These are phyloP conservation scores for Serendipita sp. DNA, from an alignment of 768 basidiomycete species.

Conservation along the genomic window DNA sequence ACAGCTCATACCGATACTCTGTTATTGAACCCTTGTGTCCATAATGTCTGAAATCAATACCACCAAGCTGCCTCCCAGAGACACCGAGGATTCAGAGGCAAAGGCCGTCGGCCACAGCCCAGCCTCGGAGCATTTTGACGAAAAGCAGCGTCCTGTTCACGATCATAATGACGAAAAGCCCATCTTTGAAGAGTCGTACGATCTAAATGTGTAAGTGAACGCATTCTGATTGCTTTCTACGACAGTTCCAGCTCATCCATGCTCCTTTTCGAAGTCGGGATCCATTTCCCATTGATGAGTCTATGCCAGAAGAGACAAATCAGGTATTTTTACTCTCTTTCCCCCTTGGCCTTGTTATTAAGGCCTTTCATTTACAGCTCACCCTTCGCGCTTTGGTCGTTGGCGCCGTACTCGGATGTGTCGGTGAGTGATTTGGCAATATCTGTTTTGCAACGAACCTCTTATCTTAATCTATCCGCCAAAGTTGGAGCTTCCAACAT, in stretches of 20 bases:
- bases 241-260: not conserved
- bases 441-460: too few relatives aligned
- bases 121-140: not conserved
- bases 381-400: conserved; percentile 28
- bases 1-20: not conserved
- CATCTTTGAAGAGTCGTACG: not conserved
- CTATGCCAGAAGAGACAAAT: conserved; percentile 31
- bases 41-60: not conserved
- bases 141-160: not conserved
- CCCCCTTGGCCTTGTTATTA: not conserved
- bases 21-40: too few relatives aligned
- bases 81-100: not conserved
- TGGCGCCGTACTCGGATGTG: conserved; percentile 33
- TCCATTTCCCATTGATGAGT: conserved; percentile 39
- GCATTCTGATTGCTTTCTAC: not conserved
- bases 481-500: conserved; percentile 22
- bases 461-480: not conserved
- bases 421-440: conserved; percentile 35
- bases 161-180: not conserved
- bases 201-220: not conserved
- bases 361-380: not conserved
- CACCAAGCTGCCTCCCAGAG: not conserved
- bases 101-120: not conserved
- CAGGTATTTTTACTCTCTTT: conserved; percentile 33
- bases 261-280: conserved; percentile 11